These are phyloP conservation scores for Phytopythium cucurbitacearum DNA, from an alignment of 352 stramenopile genomes.

Conservation along the genomic window DNA sequence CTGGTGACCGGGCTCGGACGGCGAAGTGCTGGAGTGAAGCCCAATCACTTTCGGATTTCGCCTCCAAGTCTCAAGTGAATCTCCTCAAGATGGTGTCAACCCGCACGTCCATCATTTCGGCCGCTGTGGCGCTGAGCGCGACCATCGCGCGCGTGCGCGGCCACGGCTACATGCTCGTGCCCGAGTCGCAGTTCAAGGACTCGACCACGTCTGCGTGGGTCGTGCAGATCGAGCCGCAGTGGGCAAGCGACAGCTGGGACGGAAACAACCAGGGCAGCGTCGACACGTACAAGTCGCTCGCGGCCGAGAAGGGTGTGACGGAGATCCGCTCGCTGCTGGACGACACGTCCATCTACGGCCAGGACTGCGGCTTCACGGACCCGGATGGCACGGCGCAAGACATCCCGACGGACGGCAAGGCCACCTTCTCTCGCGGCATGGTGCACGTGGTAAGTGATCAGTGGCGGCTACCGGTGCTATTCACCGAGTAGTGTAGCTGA, in stretches of 20 bases:
- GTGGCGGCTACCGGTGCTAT: background rate
- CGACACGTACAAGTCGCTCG: constrained; percentile 17
- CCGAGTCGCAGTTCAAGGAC: constrained; percentile 25
- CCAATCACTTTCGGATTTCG: too few relatives aligned
- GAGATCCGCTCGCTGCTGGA: constrained; percentile 28
- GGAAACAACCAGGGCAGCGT: constrained; percentile 28
- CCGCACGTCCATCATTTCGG: constrained; percentile 9
- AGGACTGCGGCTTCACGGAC: constrained; percentile 31
- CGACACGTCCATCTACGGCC: constrained; percentile 28
- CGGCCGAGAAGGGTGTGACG: constrained; percentile 23
- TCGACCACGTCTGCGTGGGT: constrained; percentile 24
- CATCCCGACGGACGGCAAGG: constrained; percentile 28
- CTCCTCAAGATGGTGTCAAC: constrained; percentile 5
- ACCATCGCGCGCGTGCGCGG: constrained; percentile 13
- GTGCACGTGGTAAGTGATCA: constrained; percentile 10
- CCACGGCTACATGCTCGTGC: constrained; percentile 32
- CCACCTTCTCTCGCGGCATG: constrained; percentile 26
- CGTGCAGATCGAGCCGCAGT: constrained; percentile 27
- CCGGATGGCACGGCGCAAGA: constrained; percentile 25
- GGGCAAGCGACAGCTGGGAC: constrained; percentile 21
- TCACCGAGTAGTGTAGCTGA: background rate
- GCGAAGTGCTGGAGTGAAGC: too few relatives aligned
- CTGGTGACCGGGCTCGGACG: too few relatives aligned
- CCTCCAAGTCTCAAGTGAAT: too few relatives aligned
- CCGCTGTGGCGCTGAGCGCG: constrained; percentile 14